Base-by-base conservation (phyloP, 345 rosid genomes). In the Kernera saxatilis region DNA sequence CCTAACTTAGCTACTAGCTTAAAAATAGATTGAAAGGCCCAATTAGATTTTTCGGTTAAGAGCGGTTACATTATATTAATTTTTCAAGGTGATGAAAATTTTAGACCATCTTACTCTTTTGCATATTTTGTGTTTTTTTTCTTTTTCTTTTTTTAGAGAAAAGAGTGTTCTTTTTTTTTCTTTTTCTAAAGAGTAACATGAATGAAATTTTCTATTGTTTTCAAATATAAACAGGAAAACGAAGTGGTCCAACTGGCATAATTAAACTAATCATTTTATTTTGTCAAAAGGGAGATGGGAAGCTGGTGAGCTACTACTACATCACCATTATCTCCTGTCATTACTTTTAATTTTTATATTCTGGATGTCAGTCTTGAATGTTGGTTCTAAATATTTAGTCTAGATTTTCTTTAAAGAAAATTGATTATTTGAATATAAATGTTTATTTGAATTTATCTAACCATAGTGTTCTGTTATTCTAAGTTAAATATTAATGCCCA, bases 21-120 rank as follows among this genome's bases (percentile, higher is more conserved):
- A 14, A 40, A 14, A 5, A 5, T 39, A 39, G 18, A 39, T 14
- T 15, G 83, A 3, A 85, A 83, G 80, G 86, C 87, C 77, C 87
- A 81, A 87, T 85, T 87, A 81, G 84, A 82, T 21, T 51, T 76
- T 69, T 72, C 85, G 87, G 73, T 87, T 89, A 74, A 75, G 86
- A 77, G 87, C 78, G 57, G 82, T 70, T 83, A 87, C 82, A 51
- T 25, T 13, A 84, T 92, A n/a, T 43, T 17, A 43, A 17, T 6
- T 40, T 43, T 40, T 40, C 7, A 40, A 40, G 35, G 11, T 56
- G 11, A 30, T 27, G 37, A 15, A n/a, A 22, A 36, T 12, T 22
- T 12, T 59, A 39, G 13, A 23, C 63, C 12, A n/a, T 2, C 3
- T 15, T 18, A 11, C 8, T 29, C 14, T 54, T 9, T 32, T 54